Evolutionary conservation across 768 basidiomycete genomes (phyloP), one percentile per base, ranked within the genome.

Genomic region (Podaxis mareebaensis): DNA sequence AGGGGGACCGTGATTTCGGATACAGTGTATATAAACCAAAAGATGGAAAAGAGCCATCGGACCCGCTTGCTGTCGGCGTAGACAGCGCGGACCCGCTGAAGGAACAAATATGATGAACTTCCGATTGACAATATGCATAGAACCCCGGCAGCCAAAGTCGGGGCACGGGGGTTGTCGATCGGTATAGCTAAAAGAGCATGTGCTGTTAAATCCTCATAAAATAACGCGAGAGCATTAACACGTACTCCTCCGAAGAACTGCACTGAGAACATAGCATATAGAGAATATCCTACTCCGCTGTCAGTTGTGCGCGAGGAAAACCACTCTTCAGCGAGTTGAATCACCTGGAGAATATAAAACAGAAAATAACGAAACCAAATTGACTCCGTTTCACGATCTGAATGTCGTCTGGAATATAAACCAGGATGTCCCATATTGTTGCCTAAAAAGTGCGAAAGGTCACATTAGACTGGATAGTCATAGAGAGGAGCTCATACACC

Each of bases 291-390:
- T 54, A 20, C 1, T 1, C 6, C 6, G 3, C 3, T 30, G 12
- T 56, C 8, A 56, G 55, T 13, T 17, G 4, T 42, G 4, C 3
- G 3, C 13, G n/a, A 6, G 39, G 38, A 24, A 40, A 40, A 4
- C 3, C 10, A 26, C 20, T 22, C 55, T 40, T 22, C 55, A 42
- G 20, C 22, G 22, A 51, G n/a, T 17, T 51, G 6, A 24, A 26
- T 48, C 24, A 57, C 56, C 40, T 57, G 11, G 56, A 56, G 24
- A 56, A 42, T 10, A 56, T 42, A 28, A 44, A 57, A 10, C n/a
- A 57, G 12, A 57, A 13, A 11, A 57, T 42, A 4, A 26, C 24
- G 24, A 24, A 28, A 28, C 24, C 6, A 26, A 30, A 10, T 4
- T 4, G 56, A n/a, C 39, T 42, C 13, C 20, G 26, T 26, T 8